Base-by-base conservation (phyloP, 768 basidiomycete species). In the Leccinum longicurvipes region DNA sequence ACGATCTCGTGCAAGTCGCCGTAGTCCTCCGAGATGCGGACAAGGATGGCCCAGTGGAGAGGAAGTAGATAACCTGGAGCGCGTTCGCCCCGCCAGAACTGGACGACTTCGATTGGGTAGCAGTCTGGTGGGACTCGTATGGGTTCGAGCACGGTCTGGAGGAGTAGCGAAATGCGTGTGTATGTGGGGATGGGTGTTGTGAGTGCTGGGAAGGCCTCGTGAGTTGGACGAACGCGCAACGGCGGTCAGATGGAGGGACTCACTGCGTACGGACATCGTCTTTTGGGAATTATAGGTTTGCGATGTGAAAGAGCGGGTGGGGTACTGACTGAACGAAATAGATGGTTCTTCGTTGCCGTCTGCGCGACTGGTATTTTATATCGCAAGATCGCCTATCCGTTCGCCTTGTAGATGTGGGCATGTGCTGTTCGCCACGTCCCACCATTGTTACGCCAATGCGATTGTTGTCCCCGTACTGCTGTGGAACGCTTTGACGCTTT, bases 61-160 rank as follows among this genome's bases (percentile, higher is more conserved):
- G 60, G 70, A 19, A 51, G n/a, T 3, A 65, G 63, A 6, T 8
- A 36, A 1, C 61, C 47, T 0, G 28, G 53, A 2, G 11, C 7
- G 41, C 53, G 53, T 44, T 68, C 62, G 6, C 70, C 70, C n/a
- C 62, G 69, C 71, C 69, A 71, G 51, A 60, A 72, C 24, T 71
- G 71, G 49, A 62, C 57, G 47, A 71, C 49, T 51, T 71, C 65
- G 53, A 72, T 63, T 21, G 67, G 54, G 46, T 54, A 63, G 31
- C 11, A 55, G 8, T 47, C 58, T 1, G 25, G 14, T 1, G 65
- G 70, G 19, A 67, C 62, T 6, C 29, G 27, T 4, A 72, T 53
- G 3, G 64, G 59, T 3, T 55, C 53, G 42, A 69, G 68, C 28
- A 12, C 5, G 28, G 46, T 28, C 6, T 47, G 56, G n/a, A 59